Base-by-base conservation (phyloP, 2,329 filamentous ascomycete genomes). In the Lasiodiplodia sp. region DNA sequence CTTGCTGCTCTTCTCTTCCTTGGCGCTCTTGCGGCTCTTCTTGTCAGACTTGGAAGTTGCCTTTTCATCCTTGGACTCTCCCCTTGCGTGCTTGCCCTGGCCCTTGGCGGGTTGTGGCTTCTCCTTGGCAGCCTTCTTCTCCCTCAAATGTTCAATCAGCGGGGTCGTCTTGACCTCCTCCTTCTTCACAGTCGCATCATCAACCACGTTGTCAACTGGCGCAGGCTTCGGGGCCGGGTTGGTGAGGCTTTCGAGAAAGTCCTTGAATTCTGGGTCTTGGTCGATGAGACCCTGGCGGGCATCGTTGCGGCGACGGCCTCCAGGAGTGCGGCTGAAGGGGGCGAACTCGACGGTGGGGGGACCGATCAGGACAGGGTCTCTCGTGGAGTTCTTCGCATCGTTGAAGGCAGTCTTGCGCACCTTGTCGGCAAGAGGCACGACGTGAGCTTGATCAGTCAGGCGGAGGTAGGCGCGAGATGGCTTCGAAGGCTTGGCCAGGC, bases 261-360 rank as follows among this genome's bases (percentile, higher is more conserved):
- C 89, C 83, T 97, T 96, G 74, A 97, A 99, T 74, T 98, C 96
- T 0, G 93, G 90, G 75, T 99, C 96, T 77, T 97, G 94, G 75
- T 99, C 96, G 72, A 99, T 98, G 3, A 94, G 97, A 66, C 95
- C 96, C 78, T 97, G 93, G 16, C 94, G 90, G 66, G 90, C 89
- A 83, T 99, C 96, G 66, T 89, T 88, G 40, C 93, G 90, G 62
- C 88, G 88, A 78, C 92, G 93, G 44, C 86, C 87, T 69, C 88
- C 88, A 1, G 95, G 93, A 1, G 93, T 87, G 75, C 94, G 94
- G 72, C 93, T 92, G 81, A 94, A 97, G 0, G 91, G 88, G 21
- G 94, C 89, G 75, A 92, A 92, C 75, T 97, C 94, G 60, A 97
- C 84, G 5, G 87, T 87, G 0, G 96, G 94, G 1, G 92, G 92